phyloP scores from a whole-genome alignment of 306 rosid genomes.

The apple (Malus domestica) region DNA sequence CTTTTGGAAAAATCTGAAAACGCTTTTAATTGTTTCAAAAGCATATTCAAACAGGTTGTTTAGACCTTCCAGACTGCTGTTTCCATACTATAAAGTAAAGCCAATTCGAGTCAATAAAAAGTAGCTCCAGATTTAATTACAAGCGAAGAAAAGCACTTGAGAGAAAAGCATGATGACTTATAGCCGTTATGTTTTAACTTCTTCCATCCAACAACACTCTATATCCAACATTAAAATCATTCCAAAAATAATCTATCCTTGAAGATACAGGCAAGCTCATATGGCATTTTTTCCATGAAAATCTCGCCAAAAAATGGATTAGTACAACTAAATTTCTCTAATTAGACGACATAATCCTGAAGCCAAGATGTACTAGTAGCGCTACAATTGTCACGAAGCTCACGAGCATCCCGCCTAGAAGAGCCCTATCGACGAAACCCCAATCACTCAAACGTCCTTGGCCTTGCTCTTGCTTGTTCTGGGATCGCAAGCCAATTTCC shows the following conservation, averaged over 20 bases:
- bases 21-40: too few relatives aligned
- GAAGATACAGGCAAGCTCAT: neutral
- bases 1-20: too few relatives aligned
- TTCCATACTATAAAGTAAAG: too few relatives aligned
- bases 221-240: neutral
- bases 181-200: neutral
- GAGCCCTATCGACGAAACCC: constrained; percentile 67
- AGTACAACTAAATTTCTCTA: constrained; percentile 12
- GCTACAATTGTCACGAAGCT: constrained; percentile 62
- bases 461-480: constrained; percentile 27
- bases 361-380: constrained; percentile 37
- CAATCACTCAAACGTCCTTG: constrained; percentile 29
- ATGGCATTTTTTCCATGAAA: neutral
- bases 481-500: constrained; percentile 30
- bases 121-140: neutral
- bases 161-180: neutral
- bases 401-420: constrained; percentile 66
- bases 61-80: neutral
- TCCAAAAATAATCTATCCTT: neutral
- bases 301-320: constrained; percentile 7
- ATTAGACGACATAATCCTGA: constrained; percentile 33
- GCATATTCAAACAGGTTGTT: too few relatives aligned
- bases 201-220: neutral
- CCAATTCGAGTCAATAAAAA: too few relatives aligned
- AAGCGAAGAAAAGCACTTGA: neutral